Evolutionary conservation across 345 rosid genomes (phyloP).

Genomic region (Eucalyptus erythrocorys): DNA sequence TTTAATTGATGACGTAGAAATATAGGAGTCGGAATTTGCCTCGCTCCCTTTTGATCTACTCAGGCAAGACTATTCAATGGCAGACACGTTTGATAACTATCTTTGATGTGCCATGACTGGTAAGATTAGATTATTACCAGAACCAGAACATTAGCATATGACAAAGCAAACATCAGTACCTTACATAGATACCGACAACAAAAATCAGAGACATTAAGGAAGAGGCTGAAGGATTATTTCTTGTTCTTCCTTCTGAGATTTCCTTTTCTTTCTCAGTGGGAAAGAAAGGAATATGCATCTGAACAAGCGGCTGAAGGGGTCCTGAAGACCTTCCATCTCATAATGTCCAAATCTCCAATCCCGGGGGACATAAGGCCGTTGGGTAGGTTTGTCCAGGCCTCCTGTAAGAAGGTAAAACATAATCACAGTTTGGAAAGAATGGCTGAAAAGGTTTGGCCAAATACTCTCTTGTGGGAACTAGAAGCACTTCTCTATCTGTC

Average conservation of each 20-base stretch:
- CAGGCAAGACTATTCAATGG: neutral
- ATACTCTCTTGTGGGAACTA: neutral
- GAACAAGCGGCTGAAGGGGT: constrained; percentile 59
- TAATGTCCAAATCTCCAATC: constrained; percentile 98
- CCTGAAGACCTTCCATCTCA: constrained; percentile 92
- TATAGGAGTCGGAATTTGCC: neutral
- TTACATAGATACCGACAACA: neutral
- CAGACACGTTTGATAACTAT: neutral
- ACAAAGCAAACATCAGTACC: neutral
- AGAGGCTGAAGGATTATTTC: constrained; percentile 39
- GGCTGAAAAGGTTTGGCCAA: neutral
- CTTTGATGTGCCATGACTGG: neutral
- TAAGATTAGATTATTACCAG: neutral
- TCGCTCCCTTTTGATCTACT: neutral
- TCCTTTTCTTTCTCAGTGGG: constrained; percentile 26
- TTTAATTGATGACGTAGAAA: neutral
- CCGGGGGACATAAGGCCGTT: constrained; percentile 38
- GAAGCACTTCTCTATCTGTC: neutral
- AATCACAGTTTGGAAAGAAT: neutral
- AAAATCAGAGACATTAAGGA: neutral
- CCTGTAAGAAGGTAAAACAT: constrained; percentile 21
- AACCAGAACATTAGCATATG: neutral
- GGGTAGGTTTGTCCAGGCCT: constrained; percentile 71
- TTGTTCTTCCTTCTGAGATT: constrained; percentile 13
- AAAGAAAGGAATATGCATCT: constrained; percentile 38